Percentiles rank a stretch among this genome's conserved stretches.
Evolutionary conservation across 495 filamentous ascomycete genomes (phyloP).

Genomic region (Entonaema liquescens): DNA sequence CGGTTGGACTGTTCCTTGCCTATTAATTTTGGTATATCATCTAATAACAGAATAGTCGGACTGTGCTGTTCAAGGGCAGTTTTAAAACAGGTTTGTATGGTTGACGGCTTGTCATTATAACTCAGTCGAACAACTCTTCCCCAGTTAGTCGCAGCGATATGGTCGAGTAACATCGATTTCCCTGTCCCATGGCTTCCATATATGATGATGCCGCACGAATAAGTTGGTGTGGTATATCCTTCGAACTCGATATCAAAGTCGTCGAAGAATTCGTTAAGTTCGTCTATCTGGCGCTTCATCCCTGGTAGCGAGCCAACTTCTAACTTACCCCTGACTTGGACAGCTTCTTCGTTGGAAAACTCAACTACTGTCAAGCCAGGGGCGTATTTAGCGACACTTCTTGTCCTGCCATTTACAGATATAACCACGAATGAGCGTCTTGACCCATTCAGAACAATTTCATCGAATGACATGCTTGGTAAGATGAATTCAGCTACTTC

Average conservation of each 20-base stretch:
- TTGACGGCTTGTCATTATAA: slow-evolving; percentile 61
- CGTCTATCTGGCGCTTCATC: slow-evolving; percentile 67
- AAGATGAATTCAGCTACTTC: slow-evolving; percentile 58
- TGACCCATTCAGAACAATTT: slow-evolving; percentile 53
- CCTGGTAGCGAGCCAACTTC: slow-evolving; percentile 66
- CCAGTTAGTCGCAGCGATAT: slow-evolving; percentile 74
- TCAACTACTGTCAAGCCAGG: slow-evolving; percentile 49
- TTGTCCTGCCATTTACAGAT: slow-evolving; percentile 53
- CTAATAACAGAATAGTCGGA: slow-evolving; percentile 84
- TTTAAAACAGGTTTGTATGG: slow-evolving; percentile 74
- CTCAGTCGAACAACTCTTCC: slow-evolving; percentile 69
- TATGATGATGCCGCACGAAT: slow-evolving; percentile 70
- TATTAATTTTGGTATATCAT: slow-evolving; percentile 79
- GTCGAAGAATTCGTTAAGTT: slow-evolving; percentile 72
- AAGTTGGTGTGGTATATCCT: slow-evolving; percentile 42
- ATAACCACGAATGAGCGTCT: slow-evolving; percentile 58
- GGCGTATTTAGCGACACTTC: slow-evolving; percentile 51
- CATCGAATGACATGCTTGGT: slow-evolving; percentile 59
- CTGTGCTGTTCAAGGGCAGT: slow-evolving; percentile 71
- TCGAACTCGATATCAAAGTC: slow-evolving; percentile 60
- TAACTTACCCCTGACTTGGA: slow-evolving; percentile 44
- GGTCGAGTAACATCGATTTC: slow-evolving; percentile 74
- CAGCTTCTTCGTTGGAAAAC: slow-evolving; percentile 43
- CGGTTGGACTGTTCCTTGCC: slow-evolving; percentile 66
- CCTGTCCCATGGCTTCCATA: slow-evolving; percentile 87